Evolutionary conservation across 129 eudicot genomes (phyloP).

Genomic region (Rutidosis leptorrhynchoides): DNA sequence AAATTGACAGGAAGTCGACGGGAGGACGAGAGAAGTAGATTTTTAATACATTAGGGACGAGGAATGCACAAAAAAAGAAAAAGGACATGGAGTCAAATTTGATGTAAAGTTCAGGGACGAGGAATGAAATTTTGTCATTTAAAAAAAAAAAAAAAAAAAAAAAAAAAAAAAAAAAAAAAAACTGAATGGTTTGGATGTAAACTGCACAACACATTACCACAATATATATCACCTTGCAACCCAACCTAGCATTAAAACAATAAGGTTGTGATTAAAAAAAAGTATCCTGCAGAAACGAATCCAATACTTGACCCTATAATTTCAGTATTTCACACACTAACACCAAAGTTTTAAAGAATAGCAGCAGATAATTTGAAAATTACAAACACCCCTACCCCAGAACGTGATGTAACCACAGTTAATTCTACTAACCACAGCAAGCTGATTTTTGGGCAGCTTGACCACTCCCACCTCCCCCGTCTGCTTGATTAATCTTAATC

Average conservation of each 20-base stretch:
- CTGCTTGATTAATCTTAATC: conserved; percentile 39
- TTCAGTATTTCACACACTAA: conserved; percentile 37
- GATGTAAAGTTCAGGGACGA: too few relatives aligned
- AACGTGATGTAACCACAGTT: conserved; percentile 32
- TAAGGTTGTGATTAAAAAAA: conserved; percentile 17
- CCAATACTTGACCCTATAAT: conserved; percentile 31
- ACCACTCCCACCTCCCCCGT: conserved; percentile 33
- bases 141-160: too few relatives aligned
- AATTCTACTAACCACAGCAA: conserved; percentile 40
- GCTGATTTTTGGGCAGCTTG: conserved; percentile 44
- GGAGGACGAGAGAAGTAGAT: too few relatives aligned
- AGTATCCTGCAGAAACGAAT: conserved; percentile 25
- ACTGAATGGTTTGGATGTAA: conserved; percentile 12
- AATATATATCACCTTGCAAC: conserved; percentile 12
- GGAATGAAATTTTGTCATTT: too few relatives aligned
- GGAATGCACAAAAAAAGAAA: too few relatives aligned
- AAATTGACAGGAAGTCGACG: too few relatives aligned
- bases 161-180: too few relatives aligned
- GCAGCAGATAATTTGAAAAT: conserved; percentile 31
- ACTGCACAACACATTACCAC: background rate
- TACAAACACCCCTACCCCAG: conserved; percentile 22
- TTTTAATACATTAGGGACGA: too few relatives aligned
- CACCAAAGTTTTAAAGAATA: conserved; percentile 22
- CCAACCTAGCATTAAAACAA: conserved; percentile 10
- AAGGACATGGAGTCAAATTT: too few relatives aligned